Evolutionary conservation across 495 filamentous ascomycete species (phyloP).

Genomic region (Aspergillus carlsbadensis): DNA sequence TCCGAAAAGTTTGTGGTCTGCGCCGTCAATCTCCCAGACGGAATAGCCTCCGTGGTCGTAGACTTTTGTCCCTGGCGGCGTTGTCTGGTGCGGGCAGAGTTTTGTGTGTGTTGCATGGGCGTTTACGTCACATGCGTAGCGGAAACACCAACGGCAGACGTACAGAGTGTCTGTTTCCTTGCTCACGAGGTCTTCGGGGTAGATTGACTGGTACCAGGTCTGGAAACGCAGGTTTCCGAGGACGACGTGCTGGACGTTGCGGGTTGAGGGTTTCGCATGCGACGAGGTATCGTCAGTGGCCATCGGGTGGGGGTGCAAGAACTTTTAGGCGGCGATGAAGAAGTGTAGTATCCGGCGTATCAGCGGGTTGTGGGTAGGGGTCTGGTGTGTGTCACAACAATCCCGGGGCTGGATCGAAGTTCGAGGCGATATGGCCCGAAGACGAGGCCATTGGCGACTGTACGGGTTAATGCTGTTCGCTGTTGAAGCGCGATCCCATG

Average conservation of each 20-base stretch:
- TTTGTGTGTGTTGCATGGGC: slow-evolving; percentile 54
- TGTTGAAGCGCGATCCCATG: no score
- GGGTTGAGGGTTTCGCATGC: slow-evolving; percentile 42
- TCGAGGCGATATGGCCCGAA: background rate
- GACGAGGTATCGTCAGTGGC: slow-evolving; percentile 27
- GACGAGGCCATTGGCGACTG: slow-evolving; percentile 4
- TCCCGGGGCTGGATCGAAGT: background rate
- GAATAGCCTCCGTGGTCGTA: slow-evolving; percentile 59
- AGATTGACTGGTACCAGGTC: slow-evolving; percentile 77
- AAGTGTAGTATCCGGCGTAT: background rate
- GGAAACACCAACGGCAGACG: slow-evolving; percentile 92
- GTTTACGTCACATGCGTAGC: slow-evolving; percentile 74
- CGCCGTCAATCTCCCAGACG: slow-evolving; percentile 93
- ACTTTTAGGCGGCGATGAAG: background rate
- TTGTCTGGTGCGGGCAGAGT: slow-evolving; percentile 34
- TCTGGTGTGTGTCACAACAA: background rate
- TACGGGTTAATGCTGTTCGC: background rate
- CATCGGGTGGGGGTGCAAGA: slow-evolving; percentile 21
- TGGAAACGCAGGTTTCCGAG: slow-evolving; percentile 71
- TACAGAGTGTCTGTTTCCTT: slow-evolving; percentile 67
- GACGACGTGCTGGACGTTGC: slow-evolving; percentile 72
- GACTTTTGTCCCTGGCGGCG: slow-evolving; percentile 48
- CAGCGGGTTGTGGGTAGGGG: background rate
- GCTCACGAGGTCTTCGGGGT: slow-evolving; percentile 73
- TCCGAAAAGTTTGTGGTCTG: slow-evolving; percentile 84